Evolutionary conservation across 2,329 filamentous ascomycete genomes (phyloP).

Genomic region (Beauveria asiatica): DNA sequence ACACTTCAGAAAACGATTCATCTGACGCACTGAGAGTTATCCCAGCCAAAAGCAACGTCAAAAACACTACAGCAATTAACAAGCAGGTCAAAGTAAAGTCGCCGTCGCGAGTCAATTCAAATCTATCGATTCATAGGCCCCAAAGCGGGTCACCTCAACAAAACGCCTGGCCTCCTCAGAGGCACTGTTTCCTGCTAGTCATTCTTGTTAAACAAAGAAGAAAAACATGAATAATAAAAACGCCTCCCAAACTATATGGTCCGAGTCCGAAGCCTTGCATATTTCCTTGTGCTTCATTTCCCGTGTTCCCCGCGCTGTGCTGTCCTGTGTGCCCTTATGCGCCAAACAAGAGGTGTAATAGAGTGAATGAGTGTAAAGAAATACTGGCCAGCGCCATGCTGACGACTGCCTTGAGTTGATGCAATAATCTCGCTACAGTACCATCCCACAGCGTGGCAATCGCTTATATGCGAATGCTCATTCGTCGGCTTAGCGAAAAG

Average conservation of each 20-base stretch:
- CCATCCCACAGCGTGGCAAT: background rate
- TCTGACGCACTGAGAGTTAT: too few species aligned
- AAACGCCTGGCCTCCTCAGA: conserved; percentile 8
- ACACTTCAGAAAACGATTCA: too few species aligned
- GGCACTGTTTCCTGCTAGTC: background rate
- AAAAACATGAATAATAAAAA: background rate
- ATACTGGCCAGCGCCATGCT: background rate
- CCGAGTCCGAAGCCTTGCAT: background rate
- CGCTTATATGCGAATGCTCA: conserved; percentile 11
- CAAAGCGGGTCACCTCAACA: background rate
- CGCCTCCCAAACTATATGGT: background rate
- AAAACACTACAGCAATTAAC: background rate
- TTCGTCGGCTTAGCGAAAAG: conserved; percentile 12
- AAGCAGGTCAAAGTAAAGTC: background rate
- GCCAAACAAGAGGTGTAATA: background rate
- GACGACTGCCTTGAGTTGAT: background rate
- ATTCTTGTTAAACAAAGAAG: conserved; percentile 2
- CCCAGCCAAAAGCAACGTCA: too few species aligned
- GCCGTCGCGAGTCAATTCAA: conserved; percentile 7
- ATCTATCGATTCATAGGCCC: conserved; percentile 3
- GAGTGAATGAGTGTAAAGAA: background rate
- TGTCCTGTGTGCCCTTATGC: conserved; percentile 8
- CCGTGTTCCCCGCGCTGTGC: background rate
- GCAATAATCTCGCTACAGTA: background rate
- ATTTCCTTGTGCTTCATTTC: background rate